Conservation (phyloP, 2,329 filamentous ascomycete species). For the Penicillium sp. region DNA sequence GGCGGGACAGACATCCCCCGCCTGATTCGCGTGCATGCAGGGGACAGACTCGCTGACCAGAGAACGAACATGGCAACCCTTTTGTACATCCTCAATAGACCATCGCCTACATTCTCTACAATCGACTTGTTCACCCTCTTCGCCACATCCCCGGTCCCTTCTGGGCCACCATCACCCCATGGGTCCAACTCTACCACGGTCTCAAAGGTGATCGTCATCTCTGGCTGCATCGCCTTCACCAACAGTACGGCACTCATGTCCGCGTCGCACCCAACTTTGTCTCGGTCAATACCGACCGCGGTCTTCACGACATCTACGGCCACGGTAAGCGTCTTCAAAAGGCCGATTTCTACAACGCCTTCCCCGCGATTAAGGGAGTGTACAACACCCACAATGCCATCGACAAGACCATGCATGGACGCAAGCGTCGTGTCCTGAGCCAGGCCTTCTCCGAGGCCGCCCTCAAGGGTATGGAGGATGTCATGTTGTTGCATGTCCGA, state of each 20-base stretch:
- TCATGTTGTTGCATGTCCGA: constrained; percentile 61
- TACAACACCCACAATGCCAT: constrained; percentile 69
- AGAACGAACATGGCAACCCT: neutral
- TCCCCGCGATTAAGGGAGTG: constrained; percentile 58
- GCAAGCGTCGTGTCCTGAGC: constrained; percentile 65
- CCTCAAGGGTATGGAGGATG: constrained; percentile 62
- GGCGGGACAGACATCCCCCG: too few species aligned
- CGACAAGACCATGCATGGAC: constrained; percentile 62
- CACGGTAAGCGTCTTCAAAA: constrained; percentile 46
- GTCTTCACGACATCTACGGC: constrained; percentile 41
- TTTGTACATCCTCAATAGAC: constrained; percentile 11
- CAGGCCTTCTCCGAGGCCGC: constrained; percentile 64
- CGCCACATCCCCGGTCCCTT: constrained; percentile 28
- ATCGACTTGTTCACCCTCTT: constrained; percentile 33
- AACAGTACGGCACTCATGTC: constrained; percentile 63
- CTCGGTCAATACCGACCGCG: constrained; percentile 67
- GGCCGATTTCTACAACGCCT: constrained; percentile 67
- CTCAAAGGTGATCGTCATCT: constrained; percentile 70
- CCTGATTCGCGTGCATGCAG: neutral
- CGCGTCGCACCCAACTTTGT: constrained; percentile 72
- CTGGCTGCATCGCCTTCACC: constrained; percentile 64
- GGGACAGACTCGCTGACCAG: neutral
- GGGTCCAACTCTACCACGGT: constrained; percentile 64
- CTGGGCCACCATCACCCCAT: constrained; percentile 32
- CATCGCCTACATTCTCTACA: constrained; percentile 28